phyloP scores from a whole-genome alignment of 441 rosid genomes.

The Croton laevigatus region DNA sequence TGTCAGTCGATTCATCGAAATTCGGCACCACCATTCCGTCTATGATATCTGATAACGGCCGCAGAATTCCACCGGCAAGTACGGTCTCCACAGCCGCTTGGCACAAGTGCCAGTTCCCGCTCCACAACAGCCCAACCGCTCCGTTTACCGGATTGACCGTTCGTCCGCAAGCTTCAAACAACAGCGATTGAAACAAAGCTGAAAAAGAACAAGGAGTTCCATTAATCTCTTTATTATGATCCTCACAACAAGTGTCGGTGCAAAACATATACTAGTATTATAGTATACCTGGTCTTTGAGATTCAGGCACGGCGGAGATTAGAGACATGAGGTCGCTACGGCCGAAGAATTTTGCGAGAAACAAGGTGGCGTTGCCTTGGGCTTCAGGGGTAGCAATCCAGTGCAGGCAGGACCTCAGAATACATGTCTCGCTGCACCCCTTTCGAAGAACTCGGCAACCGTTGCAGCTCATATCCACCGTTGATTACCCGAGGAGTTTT shows the following conservation, averaged over 20 bases:
- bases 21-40: constrained; percentile 22
- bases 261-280: neutral
- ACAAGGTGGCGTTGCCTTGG: constrained; percentile 61
- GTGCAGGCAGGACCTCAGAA: constrained; percentile 45
- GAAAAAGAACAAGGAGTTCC: constrained; percentile 1
- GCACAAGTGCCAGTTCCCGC: constrained; percentile 55
- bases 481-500: neutral
- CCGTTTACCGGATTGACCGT: constrained; percentile 56
- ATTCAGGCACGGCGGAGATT: constrained; percentile 48
- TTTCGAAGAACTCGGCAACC: constrained; percentile 63
- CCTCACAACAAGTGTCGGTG: neutral
- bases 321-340: constrained; percentile 60
- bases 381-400: constrained; percentile 55
- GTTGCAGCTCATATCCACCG: constrained; percentile 55
- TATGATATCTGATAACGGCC: constrained; percentile 33
- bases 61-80: constrained; percentile 42
- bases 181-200: constrained; percentile 54
- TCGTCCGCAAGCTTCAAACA: constrained; percentile 63
- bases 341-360: constrained; percentile 67
- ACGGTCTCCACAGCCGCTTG: constrained; percentile 53
- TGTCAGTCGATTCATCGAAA: constrained; percentile 33
- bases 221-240: too few relatives aligned
- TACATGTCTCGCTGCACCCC: constrained; percentile 54
- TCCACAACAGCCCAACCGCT: constrained; percentile 52
- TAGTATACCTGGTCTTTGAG: constrained; percentile 52